A percentile compares a stretch with the other conserved stretches of the same genome.
These are phyloP conservation scores for Gryganskiella cystojenkinii DNA, from an alignment of 192 early-diverging fungal species.

Conservation along the genomic window DNA sequence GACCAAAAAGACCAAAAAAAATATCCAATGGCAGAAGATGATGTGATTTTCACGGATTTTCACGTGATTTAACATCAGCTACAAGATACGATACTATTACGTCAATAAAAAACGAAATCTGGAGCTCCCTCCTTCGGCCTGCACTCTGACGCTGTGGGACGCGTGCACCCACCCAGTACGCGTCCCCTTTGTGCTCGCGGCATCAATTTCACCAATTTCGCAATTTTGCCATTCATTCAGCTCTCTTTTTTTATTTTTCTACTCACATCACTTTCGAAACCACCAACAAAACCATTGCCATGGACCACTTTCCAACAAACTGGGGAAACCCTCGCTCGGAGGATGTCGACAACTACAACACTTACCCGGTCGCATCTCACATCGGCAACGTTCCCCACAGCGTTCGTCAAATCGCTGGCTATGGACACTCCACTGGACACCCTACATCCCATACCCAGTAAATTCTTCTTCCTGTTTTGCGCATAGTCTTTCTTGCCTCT, in stretches of 20 bases:
- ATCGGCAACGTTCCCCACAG: constrained; percentile 58
- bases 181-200: constrained; percentile 4
- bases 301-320: constrained; percentile 83
- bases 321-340: constrained; percentile 81
- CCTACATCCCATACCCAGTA: constrained; percentile 71
- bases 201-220: no score
- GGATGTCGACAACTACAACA: constrained; percentile 64
- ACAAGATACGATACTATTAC: no score
- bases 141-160: no score
- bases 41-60: no score
- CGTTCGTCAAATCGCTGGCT: constrained; percentile 61
- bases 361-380: constrained; percentile 53
- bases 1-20: no score
- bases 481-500: background rate
- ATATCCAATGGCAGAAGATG: no score
- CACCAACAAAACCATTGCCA: constrained; percentile 21
- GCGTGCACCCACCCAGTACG: no score
- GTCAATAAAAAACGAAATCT: no score
- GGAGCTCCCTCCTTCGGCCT: no score
- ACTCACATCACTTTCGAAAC: constrained; percentile 1
- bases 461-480: constrained; percentile 8
- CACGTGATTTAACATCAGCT: no score
- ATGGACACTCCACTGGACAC: constrained; percentile 54
- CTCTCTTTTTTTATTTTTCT: no score
- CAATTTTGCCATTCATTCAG: no score